phyloP scores from a whole-genome alignment of 2,329 filamentous ascomycete genomes.

The Annulohypoxylon truncatum region DNA sequence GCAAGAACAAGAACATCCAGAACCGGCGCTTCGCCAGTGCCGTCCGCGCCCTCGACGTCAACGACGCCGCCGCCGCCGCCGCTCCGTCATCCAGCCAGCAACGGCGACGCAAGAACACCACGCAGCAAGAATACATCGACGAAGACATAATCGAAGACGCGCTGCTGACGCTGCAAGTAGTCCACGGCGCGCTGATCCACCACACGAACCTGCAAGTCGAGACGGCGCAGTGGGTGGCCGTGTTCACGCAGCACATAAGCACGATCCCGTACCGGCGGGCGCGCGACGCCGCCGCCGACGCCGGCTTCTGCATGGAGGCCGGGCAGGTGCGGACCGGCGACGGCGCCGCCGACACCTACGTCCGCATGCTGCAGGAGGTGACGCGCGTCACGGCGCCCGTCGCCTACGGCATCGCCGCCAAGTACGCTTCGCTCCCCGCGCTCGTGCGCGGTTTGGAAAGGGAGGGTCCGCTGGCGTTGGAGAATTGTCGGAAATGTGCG shows the following conservation, averaged over 20 bases:
- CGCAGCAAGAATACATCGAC: slow-evolving; percentile 64
- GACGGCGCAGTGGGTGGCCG: slow-evolving; percentile 77
- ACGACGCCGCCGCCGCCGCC: slow-evolving; percentile 43
- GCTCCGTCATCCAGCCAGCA: slow-evolving; percentile 40
- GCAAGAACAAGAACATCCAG: slow-evolving; percentile 73
- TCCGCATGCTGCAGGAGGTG: slow-evolving; percentile 81
- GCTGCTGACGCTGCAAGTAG: slow-evolving; percentile 75
- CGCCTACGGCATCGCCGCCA: slow-evolving; percentile 73
- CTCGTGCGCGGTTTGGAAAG: slow-evolving; percentile 69
- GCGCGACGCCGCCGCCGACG: slow-evolving; percentile 62
- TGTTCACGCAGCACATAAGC: slow-evolving; percentile 83
- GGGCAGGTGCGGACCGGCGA: slow-evolving; percentile 80
- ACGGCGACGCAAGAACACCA: slow-evolving; percentile 56
- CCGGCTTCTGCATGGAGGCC: slow-evolving; percentile 81
- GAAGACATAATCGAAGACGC: slow-evolving; percentile 78
- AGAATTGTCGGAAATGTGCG: slow-evolving; percentile 67
- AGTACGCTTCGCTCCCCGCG: slow-evolving; percentile 69
- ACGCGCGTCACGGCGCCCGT: slow-evolving; percentile 76
- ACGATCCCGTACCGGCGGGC: slow-evolving; percentile 77
- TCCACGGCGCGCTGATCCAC: slow-evolving; percentile 75
- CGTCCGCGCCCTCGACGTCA: slow-evolving; percentile 63
- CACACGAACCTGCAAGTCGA: slow-evolving; percentile 71
- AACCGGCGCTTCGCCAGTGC: slow-evolving; percentile 76
- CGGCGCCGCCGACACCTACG: slow-evolving; percentile 73
- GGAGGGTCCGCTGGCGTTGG: slow-evolving; percentile 70